Conservation (phyloP, 306 rosid species). For the Oemleria cerasiformis region DNA sequence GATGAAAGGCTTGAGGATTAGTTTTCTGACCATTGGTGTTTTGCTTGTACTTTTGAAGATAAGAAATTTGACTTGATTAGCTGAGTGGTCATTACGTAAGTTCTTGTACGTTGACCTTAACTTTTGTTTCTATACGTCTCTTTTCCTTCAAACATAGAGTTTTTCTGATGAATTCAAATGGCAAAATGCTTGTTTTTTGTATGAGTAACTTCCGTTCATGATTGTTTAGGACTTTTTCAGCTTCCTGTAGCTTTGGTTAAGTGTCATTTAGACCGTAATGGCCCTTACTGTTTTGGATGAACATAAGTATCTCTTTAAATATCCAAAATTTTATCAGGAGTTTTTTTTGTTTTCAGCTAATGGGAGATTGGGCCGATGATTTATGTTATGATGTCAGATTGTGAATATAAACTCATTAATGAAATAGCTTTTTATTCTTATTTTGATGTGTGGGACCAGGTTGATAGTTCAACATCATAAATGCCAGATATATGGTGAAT, state of each 20-base stretch:
- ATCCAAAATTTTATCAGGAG: too few relatives aligned
- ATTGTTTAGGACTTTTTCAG: not conserved
- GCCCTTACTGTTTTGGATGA: not conserved
- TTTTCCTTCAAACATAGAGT: not conserved
- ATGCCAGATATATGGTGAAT: not conserved
- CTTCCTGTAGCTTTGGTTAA: not conserved
- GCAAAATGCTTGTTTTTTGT: not conserved
- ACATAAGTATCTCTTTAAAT: not conserved
- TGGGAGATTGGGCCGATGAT: too few relatives aligned
- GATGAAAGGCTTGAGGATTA: slow-evolving; percentile 6
- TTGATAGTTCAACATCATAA: too few relatives aligned
- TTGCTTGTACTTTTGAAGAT: slow-evolving; percentile 25
- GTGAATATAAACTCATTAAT: too few relatives aligned
- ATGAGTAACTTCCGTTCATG: not conserved
- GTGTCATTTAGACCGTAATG: not conserved
- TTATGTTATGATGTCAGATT: too few relatives aligned
- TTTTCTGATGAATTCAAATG: not conserved
- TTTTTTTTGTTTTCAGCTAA: too few relatives aligned
- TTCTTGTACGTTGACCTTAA: not conserved
- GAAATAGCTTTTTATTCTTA: too few relatives aligned
- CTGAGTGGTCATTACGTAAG: not conserved
- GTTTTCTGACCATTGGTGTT: slow-evolving; percentile 8
- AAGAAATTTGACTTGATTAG: not conserved
- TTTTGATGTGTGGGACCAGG: too few relatives aligned
- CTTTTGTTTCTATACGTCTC: not conserved